Base-by-base conservation (phyloP, 768 basidiomycete genomes). In the Pleurotus ostreatus region DNA sequence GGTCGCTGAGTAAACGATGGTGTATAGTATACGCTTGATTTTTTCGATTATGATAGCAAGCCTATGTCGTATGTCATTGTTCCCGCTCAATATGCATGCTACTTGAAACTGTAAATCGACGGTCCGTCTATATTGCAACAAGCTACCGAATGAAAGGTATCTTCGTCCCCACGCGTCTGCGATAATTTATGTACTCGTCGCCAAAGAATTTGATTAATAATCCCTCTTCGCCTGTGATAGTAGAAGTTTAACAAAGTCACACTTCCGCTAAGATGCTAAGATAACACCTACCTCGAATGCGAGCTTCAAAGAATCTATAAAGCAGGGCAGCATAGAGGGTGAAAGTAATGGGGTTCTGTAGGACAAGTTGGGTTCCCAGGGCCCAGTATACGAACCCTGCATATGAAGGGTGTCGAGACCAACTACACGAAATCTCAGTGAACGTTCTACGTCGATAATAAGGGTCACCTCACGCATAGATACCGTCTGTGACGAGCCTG, bases 321-420 rank as follows among this genome's bases (percentile, higher is more conserved):
- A 98, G 74, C 1, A 94, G 69, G 38, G 80, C 59, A 1, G 78
- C 64, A 65, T 89, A 98, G 1, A 83, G 68, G 2, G 85, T 44
- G 60, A 91, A 85, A 12, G 85, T 84, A 13, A 94, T 26, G 0
- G 89, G 82, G 66, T 98, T 99, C 66, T 94, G 94, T 18, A 98
- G 77, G 0, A 93, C 81, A 38, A 98, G 71, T 68, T 99, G 97
- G 0, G 94, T 97, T 2, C 95, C 94, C 23, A 99, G 65, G 0
- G 94, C 94, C 97, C 97, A 98, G 69, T 96, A 98, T 70, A 91
- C 96, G 76, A 98, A 99, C 2, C 95, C 97, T 1, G 92, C 83
- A 63, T 99, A 99, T 0, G 96, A 97, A 9, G 97, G 97, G 71
- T 99, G 97, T 12, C 97, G 84, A 59, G 86, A 88, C 83, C 83